A percentile compares a stretch with the other conserved stretches of the same genome.
phyloP scores from a whole-genome alignment of 176 grass and related monocot species.

The Aegilops bicornis region DNA sequence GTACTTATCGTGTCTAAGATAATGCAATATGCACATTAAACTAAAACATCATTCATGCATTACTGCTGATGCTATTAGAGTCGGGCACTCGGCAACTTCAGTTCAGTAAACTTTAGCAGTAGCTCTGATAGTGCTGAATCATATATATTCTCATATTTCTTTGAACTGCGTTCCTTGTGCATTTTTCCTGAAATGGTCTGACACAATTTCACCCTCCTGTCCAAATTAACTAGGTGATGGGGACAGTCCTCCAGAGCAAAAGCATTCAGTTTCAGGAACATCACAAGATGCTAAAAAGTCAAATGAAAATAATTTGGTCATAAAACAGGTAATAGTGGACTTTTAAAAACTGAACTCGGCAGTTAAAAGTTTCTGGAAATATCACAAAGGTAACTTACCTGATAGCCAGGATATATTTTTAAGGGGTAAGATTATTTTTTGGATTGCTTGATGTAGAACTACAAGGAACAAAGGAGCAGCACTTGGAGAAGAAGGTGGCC shows the following conservation, averaged over 20 bases:
- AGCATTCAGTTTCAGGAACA: conserved; percentile 32
- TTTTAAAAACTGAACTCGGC: no score
- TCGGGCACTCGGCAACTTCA: background rate
- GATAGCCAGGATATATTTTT: no score
- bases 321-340: no score
- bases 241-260: conserved; percentile 33
- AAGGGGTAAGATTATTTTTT: no score
- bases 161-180: background rate
- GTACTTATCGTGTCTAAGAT: background rate
- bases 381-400: no score
- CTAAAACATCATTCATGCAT: background rate
- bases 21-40: background rate
- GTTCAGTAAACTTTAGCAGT: background rate
- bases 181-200: background rate
- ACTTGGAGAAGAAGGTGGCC: no score
- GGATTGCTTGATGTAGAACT: no score
- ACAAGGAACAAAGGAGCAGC: no score
- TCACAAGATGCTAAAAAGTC: conserved; percentile 39
- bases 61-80: background rate
- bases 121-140: background rate
- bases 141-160: background rate
- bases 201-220: background rate
- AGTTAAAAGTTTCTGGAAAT: no score
- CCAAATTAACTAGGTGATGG: conserved; percentile 34
- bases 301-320: conserved; percentile 21